Conservation (phyloP, 495 filamentous ascomycete species). For the Podospora tetraspora region DNA sequence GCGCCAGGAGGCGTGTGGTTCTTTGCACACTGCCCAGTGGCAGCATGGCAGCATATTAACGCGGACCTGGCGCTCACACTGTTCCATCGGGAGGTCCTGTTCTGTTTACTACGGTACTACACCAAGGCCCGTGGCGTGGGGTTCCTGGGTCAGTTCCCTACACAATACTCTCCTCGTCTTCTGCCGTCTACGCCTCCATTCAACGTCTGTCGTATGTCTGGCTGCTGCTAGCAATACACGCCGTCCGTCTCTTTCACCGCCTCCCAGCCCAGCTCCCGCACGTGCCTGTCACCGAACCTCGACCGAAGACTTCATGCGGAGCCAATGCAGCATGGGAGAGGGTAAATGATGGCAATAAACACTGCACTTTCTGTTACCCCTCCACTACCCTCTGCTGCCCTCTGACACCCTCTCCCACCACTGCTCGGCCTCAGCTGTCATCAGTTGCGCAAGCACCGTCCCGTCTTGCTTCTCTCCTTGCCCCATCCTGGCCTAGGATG, state of each 20-base stretch:
- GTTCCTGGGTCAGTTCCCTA: not conserved
- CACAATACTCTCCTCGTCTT: not conserved
- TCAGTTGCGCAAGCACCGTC: not conserved
- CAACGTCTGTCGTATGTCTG: not conserved
- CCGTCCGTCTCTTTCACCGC: not conserved
- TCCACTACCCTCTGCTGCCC: not conserved
- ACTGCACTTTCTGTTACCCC: constrained; percentile 7
- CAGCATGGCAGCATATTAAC: constrained; percentile 12
- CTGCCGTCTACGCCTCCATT: not conserved
- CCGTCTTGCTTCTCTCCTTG: not conserved
- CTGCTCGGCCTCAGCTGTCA: not conserved
- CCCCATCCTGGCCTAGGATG: not conserved
- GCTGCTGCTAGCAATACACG: not conserved
- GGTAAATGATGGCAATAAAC: constrained; percentile 16
- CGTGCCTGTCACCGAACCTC: constrained; percentile 3
- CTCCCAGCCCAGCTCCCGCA: not conserved
- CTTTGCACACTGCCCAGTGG: constrained; percentile 11
- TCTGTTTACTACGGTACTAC: not conserved
- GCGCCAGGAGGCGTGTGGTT: constrained; percentile 10
- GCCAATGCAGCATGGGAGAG: constrained; percentile 8
- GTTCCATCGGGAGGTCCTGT: constrained; percentile 6
- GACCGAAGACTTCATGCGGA: constrained; percentile 7
- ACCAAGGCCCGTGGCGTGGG: not conserved
- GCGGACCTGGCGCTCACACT: not conserved
- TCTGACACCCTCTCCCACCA: not conserved